Conservation (phyloP, 768 basidiomycete species). For the Rhodotorula kratochvilovae region DNA sequence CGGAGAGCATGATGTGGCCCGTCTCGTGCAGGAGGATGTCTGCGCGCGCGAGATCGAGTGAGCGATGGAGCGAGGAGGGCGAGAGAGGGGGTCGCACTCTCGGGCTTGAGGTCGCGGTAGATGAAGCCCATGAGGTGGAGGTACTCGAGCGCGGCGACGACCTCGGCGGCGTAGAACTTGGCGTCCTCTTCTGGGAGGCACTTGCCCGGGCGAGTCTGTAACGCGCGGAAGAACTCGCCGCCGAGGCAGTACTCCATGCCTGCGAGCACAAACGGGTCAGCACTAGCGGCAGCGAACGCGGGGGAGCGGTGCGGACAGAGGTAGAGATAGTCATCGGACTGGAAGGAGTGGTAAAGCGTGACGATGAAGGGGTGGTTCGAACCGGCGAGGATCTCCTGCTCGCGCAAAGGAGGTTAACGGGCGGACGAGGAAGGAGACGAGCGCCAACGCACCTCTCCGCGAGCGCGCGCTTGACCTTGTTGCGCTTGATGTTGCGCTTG, state of each 20-base stretch:
- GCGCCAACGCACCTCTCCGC: conserved; percentile 66
- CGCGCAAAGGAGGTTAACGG: too few species aligned
- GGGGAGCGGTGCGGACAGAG: conserved; percentile 58
- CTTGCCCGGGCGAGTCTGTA: conserved; percentile 93
- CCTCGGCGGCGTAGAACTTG: conserved; percentile 97
- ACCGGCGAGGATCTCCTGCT: conserved; percentile 85
- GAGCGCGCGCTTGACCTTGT: conserved; percentile 97
- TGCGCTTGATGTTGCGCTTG: too few species aligned
- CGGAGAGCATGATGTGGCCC: conserved; percentile 98
- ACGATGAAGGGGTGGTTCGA: conserved; percentile 99
- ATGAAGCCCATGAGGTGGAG: conserved; percentile 99
- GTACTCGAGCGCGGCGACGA: conserved; percentile 94
- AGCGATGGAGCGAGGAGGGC: background rate
- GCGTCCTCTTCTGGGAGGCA: conserved; percentile 93
- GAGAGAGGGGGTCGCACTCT: conserved; percentile 64
- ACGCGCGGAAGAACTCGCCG: conserved; percentile 96
- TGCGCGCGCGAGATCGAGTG: conserved; percentile 47
- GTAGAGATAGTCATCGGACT: conserved; percentile 94
- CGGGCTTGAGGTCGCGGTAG: conserved; percentile 97
- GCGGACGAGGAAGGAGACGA: background rate
- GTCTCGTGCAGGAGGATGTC: conserved; percentile 96
- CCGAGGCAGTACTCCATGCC: conserved; percentile 97
- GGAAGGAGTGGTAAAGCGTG: conserved; percentile 97
- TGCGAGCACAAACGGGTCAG: background rate
- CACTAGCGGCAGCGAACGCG: background rate